Percentiles rank a stretch among this genome's conserved stretches.
phyloP scores from a whole-genome alignment of 2,329 filamentous ascomycete species.

The Myriosclerotinia scirpicola region DNA sequence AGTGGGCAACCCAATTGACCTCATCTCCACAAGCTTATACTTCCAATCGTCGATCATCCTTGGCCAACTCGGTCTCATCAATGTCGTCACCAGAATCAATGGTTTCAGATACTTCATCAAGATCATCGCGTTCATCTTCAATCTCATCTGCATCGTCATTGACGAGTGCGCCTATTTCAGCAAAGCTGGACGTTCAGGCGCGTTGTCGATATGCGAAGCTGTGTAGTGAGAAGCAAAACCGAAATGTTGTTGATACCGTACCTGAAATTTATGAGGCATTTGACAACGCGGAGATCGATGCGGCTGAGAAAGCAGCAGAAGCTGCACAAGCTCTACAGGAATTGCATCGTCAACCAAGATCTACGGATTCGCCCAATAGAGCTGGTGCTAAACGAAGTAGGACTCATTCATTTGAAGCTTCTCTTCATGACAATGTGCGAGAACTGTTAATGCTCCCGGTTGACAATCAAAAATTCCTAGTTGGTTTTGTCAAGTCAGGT shows the following conservation, averaged over 20 bases:
- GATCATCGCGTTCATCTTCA: conserved; percentile 63
- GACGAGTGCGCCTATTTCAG: conserved; percentile 56
- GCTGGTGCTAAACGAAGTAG: conserved; percentile 59
- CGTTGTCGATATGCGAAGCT: conserved; percentile 62
- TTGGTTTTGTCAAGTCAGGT: conserved; percentile 38
- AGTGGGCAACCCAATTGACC: conserved; percentile 49
- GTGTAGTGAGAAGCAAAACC: conserved; percentile 56
- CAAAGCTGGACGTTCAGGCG: conserved; percentile 61
- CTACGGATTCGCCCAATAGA: conserved; percentile 43
- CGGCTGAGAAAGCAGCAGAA: conserved; percentile 46
- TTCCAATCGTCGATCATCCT: conserved; percentile 58
- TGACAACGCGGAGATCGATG: conserved; percentile 50
- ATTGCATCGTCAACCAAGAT: conserved; percentile 55
- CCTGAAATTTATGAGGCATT: conserved; percentile 56
- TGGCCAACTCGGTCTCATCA: conserved; percentile 62
- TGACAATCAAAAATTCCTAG: conserved; percentile 34
- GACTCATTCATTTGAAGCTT: conserved; percentile 56
- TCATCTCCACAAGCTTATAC: conserved; percentile 55
- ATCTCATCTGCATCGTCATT: conserved; percentile 63
- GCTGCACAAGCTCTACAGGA: conserved; percentile 60
- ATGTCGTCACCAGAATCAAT: conserved; percentile 67
- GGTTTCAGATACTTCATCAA: conserved; percentile 58
- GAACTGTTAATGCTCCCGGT: conserved; percentile 52
- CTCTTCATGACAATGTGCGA: conserved; percentile 67
- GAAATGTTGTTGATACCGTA: conserved; percentile 55